A percentile compares a stretch with the other conserved stretches of the same genome.
phyloP scores from a whole-genome alignment of 352 stramenopile genomes.

The Phytopythium sindhum region DNA sequence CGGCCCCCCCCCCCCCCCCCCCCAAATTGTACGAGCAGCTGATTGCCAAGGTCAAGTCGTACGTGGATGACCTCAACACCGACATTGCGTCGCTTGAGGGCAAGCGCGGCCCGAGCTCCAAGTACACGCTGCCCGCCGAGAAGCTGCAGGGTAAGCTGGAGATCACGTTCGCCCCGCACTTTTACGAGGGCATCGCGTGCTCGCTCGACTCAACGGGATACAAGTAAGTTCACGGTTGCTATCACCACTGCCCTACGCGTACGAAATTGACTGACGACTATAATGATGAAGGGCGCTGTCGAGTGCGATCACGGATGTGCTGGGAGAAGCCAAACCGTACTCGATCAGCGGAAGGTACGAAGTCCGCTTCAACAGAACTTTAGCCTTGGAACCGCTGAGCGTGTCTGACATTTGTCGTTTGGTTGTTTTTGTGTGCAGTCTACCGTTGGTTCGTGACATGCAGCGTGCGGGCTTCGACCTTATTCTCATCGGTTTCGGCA shows the following conservation, averaged over 20 bases:
- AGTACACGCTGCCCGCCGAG: constrained; percentile 88
- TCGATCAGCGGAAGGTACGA: constrained; percentile 88
- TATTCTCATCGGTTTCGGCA: constrained; percentile 76
- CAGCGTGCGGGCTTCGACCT: constrained; percentile 74
- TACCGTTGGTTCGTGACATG: constrained; percentile 75
- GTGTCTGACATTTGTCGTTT: background rate
- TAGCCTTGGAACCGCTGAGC: background rate
- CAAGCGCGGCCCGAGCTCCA: constrained; percentile 85
- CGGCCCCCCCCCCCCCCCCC: too few relatives aligned
- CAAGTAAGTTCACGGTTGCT: constrained; percentile 29
- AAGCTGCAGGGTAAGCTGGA: constrained; percentile 81
- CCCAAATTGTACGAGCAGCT: constrained; percentile 27
- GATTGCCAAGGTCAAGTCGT: constrained; percentile 70
- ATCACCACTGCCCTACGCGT: too few relatives aligned
- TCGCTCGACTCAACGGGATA: constrained; percentile 89
- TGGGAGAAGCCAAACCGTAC: constrained; percentile 85
- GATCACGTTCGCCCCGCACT: constrained; percentile 77
- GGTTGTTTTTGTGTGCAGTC: constrained; percentile 16
- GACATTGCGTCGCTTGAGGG: constrained; percentile 79
- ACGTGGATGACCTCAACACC: constrained; percentile 86
- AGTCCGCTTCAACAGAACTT: too few relatives aligned
- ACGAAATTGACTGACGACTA: background rate
- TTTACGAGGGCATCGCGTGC: constrained; percentile 91
- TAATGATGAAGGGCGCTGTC: constrained; percentile 50
- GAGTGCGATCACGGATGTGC: constrained; percentile 71